phyloP scores from a whole-genome alignment of 2,329 filamentous ascomycete genomes.

The Xylaria sp. region DNA sequence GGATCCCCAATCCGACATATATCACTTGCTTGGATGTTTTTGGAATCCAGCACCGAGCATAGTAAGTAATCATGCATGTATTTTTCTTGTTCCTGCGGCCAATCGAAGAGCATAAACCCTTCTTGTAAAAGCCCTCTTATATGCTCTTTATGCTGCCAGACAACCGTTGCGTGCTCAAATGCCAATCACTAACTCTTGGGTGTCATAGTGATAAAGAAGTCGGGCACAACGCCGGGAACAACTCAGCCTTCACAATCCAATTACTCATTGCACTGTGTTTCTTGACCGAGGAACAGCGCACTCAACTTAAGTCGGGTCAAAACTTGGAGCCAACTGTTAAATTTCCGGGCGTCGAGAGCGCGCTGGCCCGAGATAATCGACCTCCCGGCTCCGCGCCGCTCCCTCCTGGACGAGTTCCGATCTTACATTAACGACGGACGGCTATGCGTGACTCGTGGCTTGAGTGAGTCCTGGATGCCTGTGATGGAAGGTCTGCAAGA shows the following conservation, averaged over 20 bases:
- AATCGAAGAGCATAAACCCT: background rate
- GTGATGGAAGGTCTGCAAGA: background rate
- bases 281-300: conserved; percentile 19
- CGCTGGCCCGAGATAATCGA: conserved; percentile 31
- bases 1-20: conserved; percentile 3
- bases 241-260: conserved; percentile 32
- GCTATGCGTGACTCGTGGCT: too few species aligned
- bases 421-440: conserved; percentile 18
- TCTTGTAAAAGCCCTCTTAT: background rate
- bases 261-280: conserved; percentile 30
- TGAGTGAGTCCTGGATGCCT: background rate
- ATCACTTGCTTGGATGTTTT: conserved; percentile 25
- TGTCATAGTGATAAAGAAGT: conserved; percentile 27
- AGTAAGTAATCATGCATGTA: conserved; percentile 10
- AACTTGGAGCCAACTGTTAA: conserved; percentile 2
- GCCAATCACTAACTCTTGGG: background rate
- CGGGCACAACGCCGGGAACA: conserved; percentile 36
- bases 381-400: conserved; percentile 30
- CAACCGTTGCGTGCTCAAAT: background rate
- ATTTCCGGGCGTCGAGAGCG: conserved; percentile 30
- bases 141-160: background rate
- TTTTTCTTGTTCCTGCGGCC: background rate
- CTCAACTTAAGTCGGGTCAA: background rate
- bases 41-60: conserved; percentile 29
- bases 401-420: conserved; percentile 12